phyloP scores from a whole-genome alignment of 2,329 filamentous ascomycete genomes.

The Elsinoe batatas region DNA sequence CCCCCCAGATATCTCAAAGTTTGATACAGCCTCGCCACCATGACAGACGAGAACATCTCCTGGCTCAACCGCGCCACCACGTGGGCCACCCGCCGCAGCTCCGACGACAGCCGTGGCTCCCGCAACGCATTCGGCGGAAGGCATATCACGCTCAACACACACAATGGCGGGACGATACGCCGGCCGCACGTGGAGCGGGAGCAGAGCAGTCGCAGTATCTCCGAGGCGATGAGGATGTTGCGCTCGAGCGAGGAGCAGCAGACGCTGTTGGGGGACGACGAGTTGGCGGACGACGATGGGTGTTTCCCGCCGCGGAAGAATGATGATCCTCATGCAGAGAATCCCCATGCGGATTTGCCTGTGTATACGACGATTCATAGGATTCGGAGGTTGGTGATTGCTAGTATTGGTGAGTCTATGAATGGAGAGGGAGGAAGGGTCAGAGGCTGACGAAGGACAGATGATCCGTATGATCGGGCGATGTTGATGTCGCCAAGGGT shows the following conservation, averaged over 20 bases:
- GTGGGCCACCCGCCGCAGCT: conserved; percentile 4
- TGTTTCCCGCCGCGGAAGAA: conserved; percentile 31
- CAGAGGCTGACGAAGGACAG: conserved; percentile 24
- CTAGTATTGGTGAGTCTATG: conserved; percentile 33
- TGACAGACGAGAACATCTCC: conserved; percentile 10
- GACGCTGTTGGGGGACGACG: conserved; percentile 36
- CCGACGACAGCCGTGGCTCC: neutral
- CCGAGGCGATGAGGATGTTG: conserved; percentile 30
- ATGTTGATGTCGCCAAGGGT: conserved; percentile 73
- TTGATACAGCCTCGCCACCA: neutral
- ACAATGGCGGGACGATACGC: neutral
- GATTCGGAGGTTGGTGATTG: conserved; percentile 37
- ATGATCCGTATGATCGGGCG: conserved; percentile 59
- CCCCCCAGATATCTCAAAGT: neutral
- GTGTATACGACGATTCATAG: conserved; percentile 69
- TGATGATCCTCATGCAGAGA: conserved; percentile 36
- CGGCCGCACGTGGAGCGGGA: conserved; percentile 18
- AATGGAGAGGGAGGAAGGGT: neutral
- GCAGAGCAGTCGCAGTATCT: conserved; percentile 27
- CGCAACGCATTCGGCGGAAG: neutral
- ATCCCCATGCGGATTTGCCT: conserved; percentile 54
- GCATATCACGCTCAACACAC: conserved; percentile 1
- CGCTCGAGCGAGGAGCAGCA: conserved; percentile 40
- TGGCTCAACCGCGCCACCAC: conserved; percentile 13
- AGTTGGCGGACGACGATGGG: conserved; percentile 37